phyloP scores from a whole-genome alignment of 306 rosid species.

The Dalbergia cultrata region DNA sequence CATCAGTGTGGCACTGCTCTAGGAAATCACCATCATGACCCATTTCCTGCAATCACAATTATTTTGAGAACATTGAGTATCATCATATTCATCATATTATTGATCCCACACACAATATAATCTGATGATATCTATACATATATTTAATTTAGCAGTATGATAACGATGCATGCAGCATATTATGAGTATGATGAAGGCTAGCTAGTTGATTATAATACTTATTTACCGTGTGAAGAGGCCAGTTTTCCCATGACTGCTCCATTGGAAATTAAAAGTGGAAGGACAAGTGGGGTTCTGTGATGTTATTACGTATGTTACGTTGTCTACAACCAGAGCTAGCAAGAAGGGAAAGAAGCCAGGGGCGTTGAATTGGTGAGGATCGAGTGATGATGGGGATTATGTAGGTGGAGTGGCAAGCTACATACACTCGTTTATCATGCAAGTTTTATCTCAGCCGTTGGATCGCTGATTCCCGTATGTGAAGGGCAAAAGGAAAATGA shows the following conservation, averaged over 20 bases:
- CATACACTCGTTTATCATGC: not conserved
- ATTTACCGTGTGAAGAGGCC: constrained; percentile 35
- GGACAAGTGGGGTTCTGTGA: not conserved
- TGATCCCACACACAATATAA: not conserved
- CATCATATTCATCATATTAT: not conserved
- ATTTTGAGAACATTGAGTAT: constrained; percentile 4
- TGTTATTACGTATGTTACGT: not conserved
- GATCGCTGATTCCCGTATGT: not conserved
- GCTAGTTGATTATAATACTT: not conserved
- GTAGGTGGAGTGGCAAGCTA: not conserved
- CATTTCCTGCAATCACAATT: constrained; percentile 29
- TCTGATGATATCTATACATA: too few relatives aligned
- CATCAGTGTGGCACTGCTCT: not conserved
- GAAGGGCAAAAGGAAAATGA: not conserved
- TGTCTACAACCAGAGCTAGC: too few relatives aligned
- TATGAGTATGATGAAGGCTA: not conserved
- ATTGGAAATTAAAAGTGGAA: not conserved
- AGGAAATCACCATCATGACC: not conserved
- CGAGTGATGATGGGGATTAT: not conserved
- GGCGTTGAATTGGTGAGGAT: not conserved
- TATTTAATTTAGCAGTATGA: too few relatives aligned
- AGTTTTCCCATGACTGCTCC: constrained; percentile 40
- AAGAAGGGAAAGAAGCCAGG: not conserved
- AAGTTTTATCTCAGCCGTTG: constrained; percentile 5
- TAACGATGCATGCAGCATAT: not conserved